Evolutionary conservation across 1,284 basidiomycete species (phyloP).

Genomic region (Inonotus obliquus): DNA sequence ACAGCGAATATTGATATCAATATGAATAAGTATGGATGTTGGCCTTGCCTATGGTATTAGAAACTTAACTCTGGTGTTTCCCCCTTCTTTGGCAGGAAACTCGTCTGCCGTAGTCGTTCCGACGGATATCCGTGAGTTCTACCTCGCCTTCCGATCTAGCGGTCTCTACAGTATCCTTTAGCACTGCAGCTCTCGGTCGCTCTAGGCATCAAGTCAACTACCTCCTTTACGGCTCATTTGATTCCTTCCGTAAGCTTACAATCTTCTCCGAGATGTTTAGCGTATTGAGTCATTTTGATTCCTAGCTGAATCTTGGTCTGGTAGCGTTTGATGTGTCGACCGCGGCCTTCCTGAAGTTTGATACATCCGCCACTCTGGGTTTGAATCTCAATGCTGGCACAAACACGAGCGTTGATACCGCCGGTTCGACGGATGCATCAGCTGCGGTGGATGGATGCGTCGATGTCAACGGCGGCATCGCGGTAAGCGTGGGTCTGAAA

Average conservation of each 20-base stretch:
- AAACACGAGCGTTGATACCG: constrained; percentile 6
- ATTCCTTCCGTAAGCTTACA: constrained; percentile 35
- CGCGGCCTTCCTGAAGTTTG: constrained; percentile 41
- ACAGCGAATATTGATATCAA: constrained; percentile 17
- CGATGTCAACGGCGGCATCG: constrained; percentile 7
- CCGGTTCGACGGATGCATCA: neutral
- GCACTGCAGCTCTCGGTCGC: constrained; percentile 39
- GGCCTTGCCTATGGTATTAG: constrained; percentile 8
- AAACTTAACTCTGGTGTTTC: constrained; percentile 8
- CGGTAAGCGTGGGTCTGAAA: constrained; percentile 5
- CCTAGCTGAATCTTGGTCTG: constrained; percentile 39
- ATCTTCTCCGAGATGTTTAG: neutral
- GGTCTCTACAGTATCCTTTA: constrained; percentile 20
- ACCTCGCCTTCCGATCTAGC: neutral
- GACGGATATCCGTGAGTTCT: constrained; percentile 33
- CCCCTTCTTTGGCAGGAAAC: neutral
- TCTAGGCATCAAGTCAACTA: constrained; percentile 36
- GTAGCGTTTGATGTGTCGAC: constrained; percentile 36
- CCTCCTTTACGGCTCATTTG: constrained; percentile 41
- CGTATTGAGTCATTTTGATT: neutral
- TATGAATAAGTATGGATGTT: constrained; percentile 5
- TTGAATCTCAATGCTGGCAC: constrained; percentile 30
- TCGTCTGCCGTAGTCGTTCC: constrained; percentile 23
- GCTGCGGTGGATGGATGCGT: constrained; percentile 9
- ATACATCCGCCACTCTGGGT: constrained; percentile 36